A percentile compares a stretch with the other conserved stretches of the same genome.
Evolutionary conservation across 768 basidiomycete genomes (phyloP).

Genomic region (Lactifluus hygrophoroides): DNA sequence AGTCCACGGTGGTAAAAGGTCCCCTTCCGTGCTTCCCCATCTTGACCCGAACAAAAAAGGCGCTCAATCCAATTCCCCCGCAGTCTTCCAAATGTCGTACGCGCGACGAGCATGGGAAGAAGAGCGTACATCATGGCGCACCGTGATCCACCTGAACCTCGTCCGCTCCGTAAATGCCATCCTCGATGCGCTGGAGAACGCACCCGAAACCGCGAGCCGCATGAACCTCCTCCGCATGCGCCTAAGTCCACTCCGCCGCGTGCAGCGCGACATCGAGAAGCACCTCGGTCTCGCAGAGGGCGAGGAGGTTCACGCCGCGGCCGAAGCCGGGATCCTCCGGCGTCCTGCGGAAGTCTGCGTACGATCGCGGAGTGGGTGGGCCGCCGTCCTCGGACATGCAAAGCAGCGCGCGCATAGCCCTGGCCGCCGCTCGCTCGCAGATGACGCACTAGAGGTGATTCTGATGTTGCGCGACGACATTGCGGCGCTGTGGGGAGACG

Average conservation of each 20-base stretch:
- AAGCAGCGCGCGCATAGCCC: slow-evolving; percentile 7
- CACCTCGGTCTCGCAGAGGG: slow-evolving; percentile 7
- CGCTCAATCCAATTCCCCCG: background rate
- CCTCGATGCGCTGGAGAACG: slow-evolving; percentile 30
- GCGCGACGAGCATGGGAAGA: slow-evolving; percentile 36
- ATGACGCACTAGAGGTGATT: slow-evolving; percentile 51
- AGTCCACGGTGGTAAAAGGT: slow-evolving; percentile 12
- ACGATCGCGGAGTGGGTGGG: slow-evolving; percentile 26
- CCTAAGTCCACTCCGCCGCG: slow-evolving; percentile 29
- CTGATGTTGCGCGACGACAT: slow-evolving; percentile 58
- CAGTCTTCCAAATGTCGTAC: slow-evolving; percentile 12
- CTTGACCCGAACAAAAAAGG: background rate
- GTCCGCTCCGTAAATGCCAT: slow-evolving; percentile 36
- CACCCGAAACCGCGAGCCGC: slow-evolving; percentile 7
- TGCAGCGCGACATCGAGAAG: slow-evolving; percentile 8
- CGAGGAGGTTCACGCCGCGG: slow-evolving; percentile 3
- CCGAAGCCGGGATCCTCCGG: background rate
- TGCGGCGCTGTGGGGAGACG: slow-evolving; percentile 59
- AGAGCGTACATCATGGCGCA: slow-evolving; percentile 73
- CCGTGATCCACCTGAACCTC: slow-evolving; percentile 60
- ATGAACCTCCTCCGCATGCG: slow-evolving; percentile 20
- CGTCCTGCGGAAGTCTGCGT: slow-evolving; percentile 26
- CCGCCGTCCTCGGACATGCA: slow-evolving; percentile 22
- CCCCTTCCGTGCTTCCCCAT: background rate
- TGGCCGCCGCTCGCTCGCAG: slow-evolving; percentile 28